phyloP scores from a whole-genome alignment of 1,139 yeast species.

The Sugiyamaella pinicola region DNA sequence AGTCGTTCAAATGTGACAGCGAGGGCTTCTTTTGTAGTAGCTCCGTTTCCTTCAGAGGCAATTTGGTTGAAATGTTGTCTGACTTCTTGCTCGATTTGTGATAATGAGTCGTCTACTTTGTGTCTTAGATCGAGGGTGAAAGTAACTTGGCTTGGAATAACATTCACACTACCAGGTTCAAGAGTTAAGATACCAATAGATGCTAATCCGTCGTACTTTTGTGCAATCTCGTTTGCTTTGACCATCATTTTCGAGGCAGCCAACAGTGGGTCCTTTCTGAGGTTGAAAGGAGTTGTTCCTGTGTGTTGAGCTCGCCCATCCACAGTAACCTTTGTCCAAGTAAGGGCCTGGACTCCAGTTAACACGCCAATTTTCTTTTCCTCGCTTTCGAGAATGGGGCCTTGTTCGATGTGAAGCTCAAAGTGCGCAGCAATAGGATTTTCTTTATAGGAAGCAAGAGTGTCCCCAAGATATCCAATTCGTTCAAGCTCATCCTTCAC shows the following conservation, averaged over 20 bases:
- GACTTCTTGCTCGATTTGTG: slow-evolving; percentile 44
- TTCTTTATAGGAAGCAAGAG: slow-evolving; percentile 50
- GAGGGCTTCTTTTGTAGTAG: slow-evolving; percentile 50
- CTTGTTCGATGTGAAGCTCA: slow-evolving; percentile 76
- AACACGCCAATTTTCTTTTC: slow-evolving; percentile 64
- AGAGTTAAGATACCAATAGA: slow-evolving; percentile 60
- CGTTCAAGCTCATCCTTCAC: slow-evolving; percentile 58
- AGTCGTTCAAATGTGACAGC: slow-evolving; percentile 14
- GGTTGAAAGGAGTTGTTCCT: slow-evolving; percentile 68
- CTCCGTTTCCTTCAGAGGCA: slow-evolving; percentile 40
- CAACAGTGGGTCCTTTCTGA: slow-evolving; percentile 63
- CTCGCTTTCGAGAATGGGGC: slow-evolving; percentile 64
- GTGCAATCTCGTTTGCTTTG: slow-evolving; percentile 59
- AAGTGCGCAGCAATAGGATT: slow-evolving; percentile 69
- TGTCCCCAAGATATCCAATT: slow-evolving; percentile 62
- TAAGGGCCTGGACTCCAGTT: slow-evolving; percentile 65
- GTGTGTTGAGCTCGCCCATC: slow-evolving; percentile 69
- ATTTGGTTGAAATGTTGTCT: slow-evolving; percentile 48
- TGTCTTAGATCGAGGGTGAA: slow-evolving; percentile 56
- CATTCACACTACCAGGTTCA: slow-evolving; percentile 64
- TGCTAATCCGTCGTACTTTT: slow-evolving; percentile 53
- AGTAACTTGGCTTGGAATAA: slow-evolving; percentile 66
- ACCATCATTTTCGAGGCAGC: slow-evolving; percentile 59
- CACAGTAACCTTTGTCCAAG: slow-evolving; percentile 59
- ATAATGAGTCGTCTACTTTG: slow-evolving; percentile 50